Conservation (phyloP, 148 eudicot genomes). For the Amaranthus cruentus region DNA sequence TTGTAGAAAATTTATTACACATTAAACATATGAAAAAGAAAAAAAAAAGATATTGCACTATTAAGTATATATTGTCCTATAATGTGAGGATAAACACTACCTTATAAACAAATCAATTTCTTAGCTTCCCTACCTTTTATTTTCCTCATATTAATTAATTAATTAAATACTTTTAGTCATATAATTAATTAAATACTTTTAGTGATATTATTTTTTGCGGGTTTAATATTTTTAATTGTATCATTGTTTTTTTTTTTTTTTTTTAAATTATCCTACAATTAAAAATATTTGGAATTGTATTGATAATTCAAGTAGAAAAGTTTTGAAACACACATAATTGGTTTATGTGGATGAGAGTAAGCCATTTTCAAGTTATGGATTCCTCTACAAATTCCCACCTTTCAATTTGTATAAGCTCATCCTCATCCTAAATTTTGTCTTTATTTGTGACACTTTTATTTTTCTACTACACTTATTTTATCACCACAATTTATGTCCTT, state of each 20-base stretch:
- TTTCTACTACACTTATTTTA: slow-evolving; percentile 19
- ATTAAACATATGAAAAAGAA: neutral
- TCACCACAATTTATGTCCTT: slow-evolving; percentile 16
- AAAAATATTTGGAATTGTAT: neutral
- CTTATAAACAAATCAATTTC: too few species aligned
- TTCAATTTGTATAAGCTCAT: slow-evolving; percentile 41
- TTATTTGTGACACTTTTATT: slow-evolving; percentile 16
- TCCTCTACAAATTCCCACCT: slow-evolving; percentile 51
- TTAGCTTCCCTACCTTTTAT: too few species aligned
- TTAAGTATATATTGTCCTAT: slow-evolving; percentile 24
- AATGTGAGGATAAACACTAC: slow-evolving; percentile 12
- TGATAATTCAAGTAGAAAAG: slow-evolving; percentile 22
- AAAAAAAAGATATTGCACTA: slow-evolving; percentile 7
- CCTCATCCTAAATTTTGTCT: slow-evolving; percentile 25
- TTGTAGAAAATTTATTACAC: too few species aligned
- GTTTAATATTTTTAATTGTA: neutral
- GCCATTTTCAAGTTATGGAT: slow-evolving; percentile 36
- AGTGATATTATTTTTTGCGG: too few species aligned
- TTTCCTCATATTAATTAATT: too few species aligned
- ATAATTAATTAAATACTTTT: too few species aligned
- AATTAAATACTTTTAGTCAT: too few species aligned
- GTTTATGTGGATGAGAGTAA: slow-evolving; percentile 49
- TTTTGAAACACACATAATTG: slow-evolving; percentile 51
- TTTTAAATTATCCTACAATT: too few species aligned
- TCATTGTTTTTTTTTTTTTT: neutral